These are phyloP conservation scores for Emericellopsis terricola DNA, from an alignment of 495 filamentous ascomycete genomes.

Conservation along the genomic window DNA sequence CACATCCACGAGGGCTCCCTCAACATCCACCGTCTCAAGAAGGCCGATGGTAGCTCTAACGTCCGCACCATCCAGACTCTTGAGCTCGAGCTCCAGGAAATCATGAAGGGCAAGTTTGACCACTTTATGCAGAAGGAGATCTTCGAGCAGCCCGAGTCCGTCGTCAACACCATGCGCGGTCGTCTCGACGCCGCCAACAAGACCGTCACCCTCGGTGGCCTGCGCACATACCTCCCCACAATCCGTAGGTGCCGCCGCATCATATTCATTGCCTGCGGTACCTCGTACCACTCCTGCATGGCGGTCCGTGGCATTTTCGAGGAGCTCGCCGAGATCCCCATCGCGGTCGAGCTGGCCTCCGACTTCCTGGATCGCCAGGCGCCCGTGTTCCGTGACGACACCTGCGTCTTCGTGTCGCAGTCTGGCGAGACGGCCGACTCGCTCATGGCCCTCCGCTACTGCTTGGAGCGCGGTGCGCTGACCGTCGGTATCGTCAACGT, in stretches of 20 bases:
- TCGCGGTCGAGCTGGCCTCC: slow-evolving; percentile 89
- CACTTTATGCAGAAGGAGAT: slow-evolving; percentile 99
- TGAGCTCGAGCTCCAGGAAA: slow-evolving; percentile 96
- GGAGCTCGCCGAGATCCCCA: slow-evolving; percentile 94
- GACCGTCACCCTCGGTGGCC: slow-evolving; percentile 82
- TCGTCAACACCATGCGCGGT: slow-evolving; percentile 99
- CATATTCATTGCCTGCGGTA: slow-evolving; percentile 97
- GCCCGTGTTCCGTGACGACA: slow-evolving; percentile 98
- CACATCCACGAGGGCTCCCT: slow-evolving; percentile 97
- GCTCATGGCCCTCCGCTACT: slow-evolving; percentile 90
- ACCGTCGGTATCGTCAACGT: slow-evolving; percentile 97
- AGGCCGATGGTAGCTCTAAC: slow-evolving; percentile 90
- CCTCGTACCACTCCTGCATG: slow-evolving; percentile 98
- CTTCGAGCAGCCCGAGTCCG: slow-evolving; percentile 97
- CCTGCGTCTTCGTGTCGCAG: slow-evolving; percentile 96
- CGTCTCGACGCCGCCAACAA: slow-evolving; percentile 86
- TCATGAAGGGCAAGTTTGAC: slow-evolving; percentile 99
- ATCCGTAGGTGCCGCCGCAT: slow-evolving; percentile 91
- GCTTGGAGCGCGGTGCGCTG: slow-evolving; percentile 86
- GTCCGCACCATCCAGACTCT: slow-evolving; percentile 95
- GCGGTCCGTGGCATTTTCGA: slow-evolving; percentile 94
- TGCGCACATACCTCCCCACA: slow-evolving; percentile 88
- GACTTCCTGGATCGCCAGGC: slow-evolving; percentile 96
- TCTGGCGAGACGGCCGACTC: slow-evolving; percentile 99
- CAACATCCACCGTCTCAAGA: slow-evolving; percentile 94